A percentile compares a stretch with the other conserved stretches of the same genome.
Evolutionary conservation across 108 stramenopile genomes (phyloP).

Genomic region (Seminavis robusta): DNA sequence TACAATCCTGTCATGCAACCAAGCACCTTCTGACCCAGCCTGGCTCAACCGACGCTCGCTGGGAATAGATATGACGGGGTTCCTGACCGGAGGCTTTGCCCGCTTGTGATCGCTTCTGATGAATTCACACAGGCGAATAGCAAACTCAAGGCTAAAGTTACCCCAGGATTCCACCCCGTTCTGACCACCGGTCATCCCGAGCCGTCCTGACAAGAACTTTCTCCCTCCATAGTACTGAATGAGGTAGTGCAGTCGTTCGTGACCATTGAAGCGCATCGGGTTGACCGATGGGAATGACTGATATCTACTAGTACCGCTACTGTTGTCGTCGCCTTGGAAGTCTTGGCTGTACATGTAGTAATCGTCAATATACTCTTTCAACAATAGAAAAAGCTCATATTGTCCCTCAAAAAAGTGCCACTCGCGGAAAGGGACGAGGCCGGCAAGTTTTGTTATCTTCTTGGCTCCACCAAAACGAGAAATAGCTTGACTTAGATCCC

Average conservation of each 20-base stretch:
- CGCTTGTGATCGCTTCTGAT: conserved; percentile 37
- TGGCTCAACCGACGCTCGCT: conserved; percentile 15
- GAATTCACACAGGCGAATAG: conserved; percentile 47
- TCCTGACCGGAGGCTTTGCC: conserved; percentile 43
- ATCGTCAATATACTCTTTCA: conserved; percentile 45
- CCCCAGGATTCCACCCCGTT: conserved; percentile 46
- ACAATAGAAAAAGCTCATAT: conserved; percentile 47
- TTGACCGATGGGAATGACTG: too few species aligned
- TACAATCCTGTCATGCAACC: conserved; percentile 34
- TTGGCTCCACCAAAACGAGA: conserved; percentile 34
- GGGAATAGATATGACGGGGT: conserved; percentile 46
- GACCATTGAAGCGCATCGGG: conserved; percentile 14
- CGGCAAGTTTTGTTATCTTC: conserved; percentile 28
- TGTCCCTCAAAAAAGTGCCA: conserved; percentile 72
- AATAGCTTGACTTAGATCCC: conserved; percentile 46
- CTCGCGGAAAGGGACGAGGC: conserved; percentile 55
- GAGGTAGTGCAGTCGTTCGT: conserved; percentile 23
- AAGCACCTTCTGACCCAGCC: neutral
- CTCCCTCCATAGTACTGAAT: conserved; percentile 65
- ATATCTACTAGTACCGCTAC: conserved; percentile 12
- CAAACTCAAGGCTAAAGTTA: conserved; percentile 54
- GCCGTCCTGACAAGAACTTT: conserved; percentile 42
- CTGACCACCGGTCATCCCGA: conserved; percentile 36
- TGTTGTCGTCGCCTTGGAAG: conserved; percentile 34
- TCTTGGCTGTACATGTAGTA: conserved; percentile 25